Evolutionary conservation across 306 rosid species (phyloP), one percentile per base, ranked within the genome.

Genomic region (Corylus americana): DNA sequence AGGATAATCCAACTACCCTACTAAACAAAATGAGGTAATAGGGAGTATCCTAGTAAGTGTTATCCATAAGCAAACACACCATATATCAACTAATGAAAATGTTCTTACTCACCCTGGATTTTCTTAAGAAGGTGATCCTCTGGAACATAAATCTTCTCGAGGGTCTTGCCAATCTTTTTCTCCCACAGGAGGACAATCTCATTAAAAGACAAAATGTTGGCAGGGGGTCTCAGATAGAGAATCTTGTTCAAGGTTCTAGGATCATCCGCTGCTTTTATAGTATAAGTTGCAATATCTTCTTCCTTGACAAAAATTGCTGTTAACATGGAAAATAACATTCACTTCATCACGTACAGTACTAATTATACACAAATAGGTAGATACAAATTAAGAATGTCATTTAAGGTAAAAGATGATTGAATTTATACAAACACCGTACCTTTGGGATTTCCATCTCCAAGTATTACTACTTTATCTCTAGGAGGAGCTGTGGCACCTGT

Each of bases 401-500:
- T 42, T 42, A 0, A 6, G 45, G 45, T 42, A 5, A 42, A 20
- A 45, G 55, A n/a, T 45, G 7, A 48, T 70, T 70, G 54, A n/a
- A 50, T 49, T 54, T 12, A 1, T 27, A 11, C 8, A 1, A 39
- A 59, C 73, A 68, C 25, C 25, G 25, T 22, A 31, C 89, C 87
- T 83, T 81, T 83, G 16, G 81, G 77, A 53, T 88, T 83, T 69
- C 91, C 89, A 74, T 88, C 91, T 76, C 91, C 91, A 5, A 42
- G 74, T 55, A 88, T 53, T 62, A 31, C 29, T 0, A 85, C 87
- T 51, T 81, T 88, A 13, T 85, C 89, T 3, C 86, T 48, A 3
- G 91, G 88, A 80, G 91, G 88, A 54, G 31, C 80, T 39, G 78
- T 80, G 76, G 17, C 71, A 5, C 81, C 49, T 27, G 27, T 13